Conservation (phyloP, 2,329 filamentous ascomycete species). For the Boeremia lycopersici region DNA sequence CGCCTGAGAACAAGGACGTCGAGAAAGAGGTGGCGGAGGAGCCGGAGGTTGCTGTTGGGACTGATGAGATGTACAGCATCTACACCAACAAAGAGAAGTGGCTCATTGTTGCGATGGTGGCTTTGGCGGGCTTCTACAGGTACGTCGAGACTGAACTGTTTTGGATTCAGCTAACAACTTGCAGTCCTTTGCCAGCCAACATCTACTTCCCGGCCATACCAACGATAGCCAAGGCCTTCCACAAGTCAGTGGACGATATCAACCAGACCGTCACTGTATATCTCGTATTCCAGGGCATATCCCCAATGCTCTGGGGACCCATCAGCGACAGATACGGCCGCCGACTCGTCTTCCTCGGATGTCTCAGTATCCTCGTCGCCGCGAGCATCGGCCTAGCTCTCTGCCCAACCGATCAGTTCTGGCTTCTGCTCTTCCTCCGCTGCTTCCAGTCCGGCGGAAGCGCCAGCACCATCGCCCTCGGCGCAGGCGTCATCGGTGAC, state of each 20-base stretch:
- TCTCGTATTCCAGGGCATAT: constrained; percentile 57
- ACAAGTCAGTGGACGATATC: constrained; percentile 51
- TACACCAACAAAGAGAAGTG: constrained; percentile 38
- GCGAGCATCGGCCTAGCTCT: constrained; percentile 45
- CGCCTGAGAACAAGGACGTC: constrained; percentile 13
- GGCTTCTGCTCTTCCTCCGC: constrained; percentile 42
- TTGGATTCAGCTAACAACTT: background rate
- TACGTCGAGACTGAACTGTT: constrained; percentile 8
- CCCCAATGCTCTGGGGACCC: constrained; percentile 59
- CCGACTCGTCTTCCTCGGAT: constrained; percentile 57
- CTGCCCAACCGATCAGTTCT: constrained; percentile 40
- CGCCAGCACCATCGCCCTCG: constrained; percentile 59
- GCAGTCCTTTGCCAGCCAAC: constrained; percentile 48
- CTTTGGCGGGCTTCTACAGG: constrained; percentile 40
- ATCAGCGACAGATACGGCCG: constrained; percentile 59
- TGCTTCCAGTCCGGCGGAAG: constrained; percentile 49
- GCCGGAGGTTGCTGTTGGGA: constrained; percentile 20
- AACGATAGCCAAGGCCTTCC: constrained; percentile 44
- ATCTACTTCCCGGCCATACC: constrained; percentile 49
- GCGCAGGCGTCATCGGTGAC: constrained; percentile 74
- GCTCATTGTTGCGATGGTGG: constrained; percentile 40
- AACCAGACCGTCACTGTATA: constrained; percentile 60
- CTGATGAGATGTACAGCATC: constrained; percentile 35
- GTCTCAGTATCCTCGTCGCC: constrained; percentile 40
- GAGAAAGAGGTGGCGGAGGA: constrained; percentile 24